Percentiles rank a stretch among this genome's conserved stretches.
phyloP scores from a whole-genome alignment of 2,329 filamentous ascomycete genomes.

The Aspergillus ustus region DNA sequence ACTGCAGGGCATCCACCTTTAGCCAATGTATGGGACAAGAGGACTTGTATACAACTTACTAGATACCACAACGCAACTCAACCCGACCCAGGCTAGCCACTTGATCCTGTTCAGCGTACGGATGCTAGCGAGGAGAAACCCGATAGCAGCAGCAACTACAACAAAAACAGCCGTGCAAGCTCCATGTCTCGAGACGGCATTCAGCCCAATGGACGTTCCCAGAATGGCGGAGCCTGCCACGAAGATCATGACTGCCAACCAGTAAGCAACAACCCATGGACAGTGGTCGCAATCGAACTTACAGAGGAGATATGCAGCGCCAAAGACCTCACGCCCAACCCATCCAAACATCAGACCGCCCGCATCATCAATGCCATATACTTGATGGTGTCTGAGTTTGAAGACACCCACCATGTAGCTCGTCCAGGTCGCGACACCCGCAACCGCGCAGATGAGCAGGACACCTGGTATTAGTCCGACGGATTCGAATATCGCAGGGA shows the following conservation, averaged over 20 bases:
- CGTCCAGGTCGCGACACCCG: slow-evolving; percentile 54
- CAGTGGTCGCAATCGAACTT: too few relatives aligned
- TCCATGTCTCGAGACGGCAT: slow-evolving; percentile 47
- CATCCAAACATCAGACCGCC: slow-evolving; percentile 59
- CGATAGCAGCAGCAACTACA: slow-evolving; percentile 30
- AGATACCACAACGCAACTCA: too few relatives aligned
- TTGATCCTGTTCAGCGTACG: too few relatives aligned
- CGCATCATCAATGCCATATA: slow-evolving; percentile 63
- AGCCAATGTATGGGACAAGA: too few relatives aligned
- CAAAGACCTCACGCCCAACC: slow-evolving; percentile 55
- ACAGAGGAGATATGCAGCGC: slow-evolving; percentile 8
- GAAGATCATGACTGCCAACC: slow-evolving; percentile 36
- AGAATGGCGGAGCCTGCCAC: slow-evolving; percentile 50
- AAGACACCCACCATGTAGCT: slow-evolving; percentile 54
- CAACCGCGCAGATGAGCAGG: slow-evolving; percentile 48
- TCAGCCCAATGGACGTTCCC: slow-evolving; percentile 46
- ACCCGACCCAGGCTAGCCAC: too few relatives aligned
- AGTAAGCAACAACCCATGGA: too few relatives aligned
- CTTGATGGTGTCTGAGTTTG: slow-evolving; percentile 58
- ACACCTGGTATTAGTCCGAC: slow-evolving; percentile 56
- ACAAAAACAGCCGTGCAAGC: slow-evolving; percentile 33
- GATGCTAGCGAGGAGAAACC: slow-evolving; percentile 28
- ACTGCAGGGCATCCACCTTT: slow-evolving; percentile 7
- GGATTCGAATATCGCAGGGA: slow-evolving; percentile 50
- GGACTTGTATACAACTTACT: too few relatives aligned